These are phyloP conservation scores for Camelina hispida DNA, from an alignment of 345 rosid genomes.

Conservation along the genomic window DNA sequence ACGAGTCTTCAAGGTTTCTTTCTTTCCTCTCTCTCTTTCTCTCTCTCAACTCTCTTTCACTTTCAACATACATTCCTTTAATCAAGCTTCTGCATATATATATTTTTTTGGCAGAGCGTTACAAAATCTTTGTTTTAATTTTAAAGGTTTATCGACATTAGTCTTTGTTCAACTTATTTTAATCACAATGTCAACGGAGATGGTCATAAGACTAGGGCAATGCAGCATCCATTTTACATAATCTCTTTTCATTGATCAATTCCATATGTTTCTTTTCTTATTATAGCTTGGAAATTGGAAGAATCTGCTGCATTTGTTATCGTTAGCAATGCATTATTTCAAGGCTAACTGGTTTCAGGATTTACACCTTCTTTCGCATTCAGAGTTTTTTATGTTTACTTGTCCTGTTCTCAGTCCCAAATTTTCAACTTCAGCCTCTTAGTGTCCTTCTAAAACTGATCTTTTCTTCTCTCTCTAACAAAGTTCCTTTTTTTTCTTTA, in stretches of 20 bases:
- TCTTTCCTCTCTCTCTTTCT: not conserved
- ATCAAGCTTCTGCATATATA: too few relatives aligned
- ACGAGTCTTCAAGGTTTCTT: constrained; percentile 75
- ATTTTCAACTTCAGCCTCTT: not conserved
- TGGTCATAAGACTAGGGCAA: constrained; percentile 1
- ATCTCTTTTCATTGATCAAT: not conserved
- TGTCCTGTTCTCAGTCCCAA: not conserved
- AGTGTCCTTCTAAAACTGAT: not conserved
- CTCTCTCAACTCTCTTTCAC: not conserved
- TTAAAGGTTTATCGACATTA: not conserved
- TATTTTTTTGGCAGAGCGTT: not conserved
- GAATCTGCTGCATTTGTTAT: constrained; percentile 13
- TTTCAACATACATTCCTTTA: not conserved
- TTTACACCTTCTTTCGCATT: not conserved
- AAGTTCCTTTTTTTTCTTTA: not conserved
- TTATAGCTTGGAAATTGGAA: not conserved
- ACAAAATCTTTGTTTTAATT: not conserved
- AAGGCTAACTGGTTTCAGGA: not conserved
- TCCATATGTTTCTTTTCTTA: not conserved
- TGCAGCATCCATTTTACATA: not conserved
- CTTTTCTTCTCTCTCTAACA: constrained; percentile 1
- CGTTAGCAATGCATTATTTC: not conserved
- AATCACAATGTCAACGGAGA: constrained; percentile 22
- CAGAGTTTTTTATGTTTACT: not conserved
- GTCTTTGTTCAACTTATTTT: constrained; percentile 14